Base-by-base conservation (phyloP, 108 stramenopile species). In the Asterionellopsis glacialis region DNA sequence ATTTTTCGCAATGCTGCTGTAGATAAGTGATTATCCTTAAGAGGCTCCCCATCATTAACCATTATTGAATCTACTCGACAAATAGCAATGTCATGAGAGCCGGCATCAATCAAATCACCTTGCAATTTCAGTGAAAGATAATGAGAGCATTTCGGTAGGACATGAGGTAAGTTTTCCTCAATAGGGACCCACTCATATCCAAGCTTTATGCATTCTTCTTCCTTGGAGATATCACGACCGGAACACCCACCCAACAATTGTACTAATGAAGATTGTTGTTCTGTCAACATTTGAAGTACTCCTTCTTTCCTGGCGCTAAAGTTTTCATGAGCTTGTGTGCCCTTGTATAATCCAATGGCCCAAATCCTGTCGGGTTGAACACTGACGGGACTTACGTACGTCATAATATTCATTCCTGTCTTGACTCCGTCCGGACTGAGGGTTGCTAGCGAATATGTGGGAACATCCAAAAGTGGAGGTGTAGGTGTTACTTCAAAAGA, bases 361-460 rank as follows among this genome's bases (percentile, higher is more conserved):
- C 87, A 93, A 55, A 88, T 57, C 19, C 88, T 75, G 53, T 80
- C 43, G 1, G 91, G 91, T 41, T 62, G 48, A 27, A 82, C 79
- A 18, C 81, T 70, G 27, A 88, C 78, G 5, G 91, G 91, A 12
- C 83, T 82, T 0, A 85, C 89, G 64, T 90, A 93, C 7, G 91
- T 90, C 45, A 90, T 59, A 47, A 93, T 75, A 59, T 79, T 76
- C 23, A 83, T 88, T 26, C 59, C 59, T 0, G 26, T 59, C 14
- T 41, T 38, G 7, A 7, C 7, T 9, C 68, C 63, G 28, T 65
- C 63, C 14, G 43, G 47, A 51, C 70, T 64, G 11, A 74, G 40
- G 0, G 91, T 93, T 4, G 88, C 83, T 16, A 93, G 67, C 47
- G 79, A 81, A 54, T 79, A 93, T 24, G 80, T 80, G 1, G 91